Base-by-base conservation (phyloP, 2,329 filamentous ascomycete genomes). In the Colletotrichum camelliae region DNA sequence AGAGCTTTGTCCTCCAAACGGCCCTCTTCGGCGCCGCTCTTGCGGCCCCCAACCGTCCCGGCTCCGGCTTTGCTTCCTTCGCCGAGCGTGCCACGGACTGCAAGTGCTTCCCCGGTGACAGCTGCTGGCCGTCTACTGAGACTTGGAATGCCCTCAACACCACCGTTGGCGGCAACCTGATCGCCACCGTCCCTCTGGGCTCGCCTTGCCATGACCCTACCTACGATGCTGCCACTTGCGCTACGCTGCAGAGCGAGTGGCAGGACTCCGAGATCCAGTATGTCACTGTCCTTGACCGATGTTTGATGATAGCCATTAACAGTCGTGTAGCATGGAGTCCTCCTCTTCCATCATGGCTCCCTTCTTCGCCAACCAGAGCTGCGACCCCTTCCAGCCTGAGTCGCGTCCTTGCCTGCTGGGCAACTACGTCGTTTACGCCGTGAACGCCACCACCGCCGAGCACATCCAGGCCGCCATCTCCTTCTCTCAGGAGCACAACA, bases 121-220 rank as follows among this genome's bases (percentile, higher is more conserved):
- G 78, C 4, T 88, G 87, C 80, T 91, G 90, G 90, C 89, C 89
- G 1, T 82, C 83, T 1, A 24, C 70, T 4, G 37, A 77, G 18
- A 79, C 80, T 24, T 91, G 89, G 89, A 76, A 79, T 31, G 68
- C 76, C 5, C 84, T 91, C 75, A 91, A 91, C 78, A 58, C 79
- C 21, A 87, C 88, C 3, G 81, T 91, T n/a, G 81, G 81, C 13
- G 89, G 90, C 4, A 83, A 82, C 16, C 81, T 91, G 48, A 83
- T 91, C 16, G 84, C 85, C 3, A 90, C 87, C 0, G 80, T 87
- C 1, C 89, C 90, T 4, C 80, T 90, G 18, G 89, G 84, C 7
- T 77, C 83, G 2, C 81, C 85, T 2, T 90, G 88, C 75, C 88
- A 90, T 77, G 80, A 82, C 24, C 83, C 79, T 2, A 77, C 80